phyloP scores from a whole-genome alignment of 2,329 filamentous ascomycete genomes.

The Paracorniculantispora psalliotae region DNA sequence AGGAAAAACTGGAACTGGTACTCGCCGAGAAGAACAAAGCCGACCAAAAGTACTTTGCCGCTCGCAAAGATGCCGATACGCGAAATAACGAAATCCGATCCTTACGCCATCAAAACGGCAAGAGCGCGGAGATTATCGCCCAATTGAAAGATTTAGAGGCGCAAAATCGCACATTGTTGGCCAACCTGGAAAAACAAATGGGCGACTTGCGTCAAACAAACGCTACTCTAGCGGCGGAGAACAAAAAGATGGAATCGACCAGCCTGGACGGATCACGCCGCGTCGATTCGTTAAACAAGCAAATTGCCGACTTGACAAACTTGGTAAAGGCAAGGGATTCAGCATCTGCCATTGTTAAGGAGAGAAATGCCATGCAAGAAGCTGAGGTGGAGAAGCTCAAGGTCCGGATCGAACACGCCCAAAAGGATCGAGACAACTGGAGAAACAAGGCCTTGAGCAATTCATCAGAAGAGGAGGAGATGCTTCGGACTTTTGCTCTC shows the following conservation, averaged over 20 bases:
- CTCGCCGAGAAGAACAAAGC: conserved; percentile 91
- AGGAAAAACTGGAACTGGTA: conserved; percentile 71
- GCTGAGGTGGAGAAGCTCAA: conserved; percentile 76
- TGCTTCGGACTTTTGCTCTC: conserved; percentile 61
- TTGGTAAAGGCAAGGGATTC: conserved; percentile 73
- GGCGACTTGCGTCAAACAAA: conserved; percentile 77
- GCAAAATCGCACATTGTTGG: conserved; percentile 67
- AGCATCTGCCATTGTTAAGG: conserved; percentile 43
- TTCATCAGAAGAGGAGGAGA: conserved; percentile 75
- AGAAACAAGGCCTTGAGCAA: conserved; percentile 78
- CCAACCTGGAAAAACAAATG: conserved; percentile 87
- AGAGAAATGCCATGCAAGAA: conserved; percentile 58
- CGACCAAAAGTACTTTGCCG: conserved; percentile 95
- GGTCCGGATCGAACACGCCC: conserved; percentile 68
- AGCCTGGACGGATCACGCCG: conserved; percentile 64
- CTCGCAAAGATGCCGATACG: conserved; percentile 88
- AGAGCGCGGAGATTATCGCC: conserved; percentile 88
- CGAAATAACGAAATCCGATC: conserved; percentile 74
- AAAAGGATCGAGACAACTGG: conserved; percentile 81
- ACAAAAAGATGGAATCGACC: conserved; percentile 69
- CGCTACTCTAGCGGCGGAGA: conserved; percentile 62
- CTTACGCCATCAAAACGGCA: conserved; percentile 75
- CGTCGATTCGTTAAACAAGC: conserved; percentile 67
- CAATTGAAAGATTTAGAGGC: conserved; percentile 88
- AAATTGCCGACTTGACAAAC: conserved; percentile 71